Evolutionary conservation across 306 rosid genomes (phyloP).

Genomic region (Vicia faba): DNA sequence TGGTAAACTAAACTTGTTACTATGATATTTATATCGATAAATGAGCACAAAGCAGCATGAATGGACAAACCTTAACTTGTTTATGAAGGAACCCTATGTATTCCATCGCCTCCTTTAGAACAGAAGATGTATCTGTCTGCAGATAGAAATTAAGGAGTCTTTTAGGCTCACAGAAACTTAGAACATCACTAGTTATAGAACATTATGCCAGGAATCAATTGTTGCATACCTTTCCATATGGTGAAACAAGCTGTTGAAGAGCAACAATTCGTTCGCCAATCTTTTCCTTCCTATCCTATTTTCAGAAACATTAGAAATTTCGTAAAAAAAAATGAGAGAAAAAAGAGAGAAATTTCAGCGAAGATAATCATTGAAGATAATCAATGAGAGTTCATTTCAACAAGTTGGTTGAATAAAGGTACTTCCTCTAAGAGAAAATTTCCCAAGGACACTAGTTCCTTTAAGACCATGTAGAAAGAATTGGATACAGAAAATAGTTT

Average conservation of each 20-base stretch:
- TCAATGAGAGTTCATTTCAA: slow-evolving; percentile 22
- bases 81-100: slow-evolving; percentile 90
- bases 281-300: slow-evolving; percentile 92
- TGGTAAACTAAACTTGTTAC: slow-evolving; percentile 23
- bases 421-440: too few relatives aligned
- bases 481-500: neutral
- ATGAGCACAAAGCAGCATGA: slow-evolving; percentile 35
- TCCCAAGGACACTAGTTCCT: too few relatives aligned
- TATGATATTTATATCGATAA: slow-evolving; percentile 4
- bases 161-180: slow-evolving; percentile 20
- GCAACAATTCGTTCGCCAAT: slow-evolving; percentile 79
- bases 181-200: neutral
- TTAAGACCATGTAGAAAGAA: too few relatives aligned
- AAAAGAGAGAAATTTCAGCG: neutral
- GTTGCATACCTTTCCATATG: slow-evolving; percentile 81
- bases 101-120: slow-evolving; percentile 87
- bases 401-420: neutral
- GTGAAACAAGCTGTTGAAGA: slow-evolving; percentile 96
- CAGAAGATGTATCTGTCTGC: slow-evolving; percentile 99
- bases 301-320: slow-evolving; percentile 35
- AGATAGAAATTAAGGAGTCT: slow-evolving; percentile 35
- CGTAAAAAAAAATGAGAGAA: neutral
- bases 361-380: slow-evolving; percentile 17
- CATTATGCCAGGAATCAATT: slow-evolving; percentile 25
- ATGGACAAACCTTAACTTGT: slow-evolving; percentile 89